Evolutionary conservation across 139 green algal genomes (phyloP), one percentile per base, ranked within the genome.

Genomic region (Volvox africanus): DNA sequence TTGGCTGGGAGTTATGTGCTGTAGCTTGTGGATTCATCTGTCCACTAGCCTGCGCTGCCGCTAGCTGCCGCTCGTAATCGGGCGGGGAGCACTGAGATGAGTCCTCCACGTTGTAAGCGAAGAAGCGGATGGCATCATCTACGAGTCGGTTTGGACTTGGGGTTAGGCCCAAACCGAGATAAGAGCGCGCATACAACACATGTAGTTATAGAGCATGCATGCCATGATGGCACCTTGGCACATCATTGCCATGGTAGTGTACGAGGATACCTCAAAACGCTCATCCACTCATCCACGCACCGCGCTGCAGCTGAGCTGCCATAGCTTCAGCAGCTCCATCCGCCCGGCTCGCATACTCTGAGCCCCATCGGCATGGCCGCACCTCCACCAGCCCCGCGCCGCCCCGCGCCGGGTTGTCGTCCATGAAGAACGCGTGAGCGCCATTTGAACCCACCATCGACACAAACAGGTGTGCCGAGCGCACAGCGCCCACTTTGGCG

Each of bases 71-170:
- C 24, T 71, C 28, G 85, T 82, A 89, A 71, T 82, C 85, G 36
- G 85, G 85, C 68, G 85, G 85, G 14, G 85, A 89, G 85, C 85
- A 89, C 85, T 89, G 85, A 44, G 69, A 44, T 11, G 85, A 20
- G 69, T 89, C 85, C 85, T 89, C 85, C 44, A 89, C 69, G 44
- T 89, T 89, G 68, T 82, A 82, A 9, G 85, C 85, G 37, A 89
- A 89, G 85, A 82, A 89, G n/a, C 85, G 85, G 26, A 89, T 79
- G 19, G 37, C 18, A 50, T 89, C 73, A 55, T 36, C 86, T 90
- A n/a, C 17, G 36, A 50, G 33, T 22, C 19, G 5, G 44, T 55
- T 55, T 9, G 44, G 44, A 55, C 44, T 55, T 55, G 44, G 44
- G 5, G 44, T 55, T 9, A 55, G 44, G 5, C 44, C 5, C 5